Evolutionary conservation across 179 eudicot genomes (phyloP).

Genomic region (Heliamphora pulchella): DNA sequence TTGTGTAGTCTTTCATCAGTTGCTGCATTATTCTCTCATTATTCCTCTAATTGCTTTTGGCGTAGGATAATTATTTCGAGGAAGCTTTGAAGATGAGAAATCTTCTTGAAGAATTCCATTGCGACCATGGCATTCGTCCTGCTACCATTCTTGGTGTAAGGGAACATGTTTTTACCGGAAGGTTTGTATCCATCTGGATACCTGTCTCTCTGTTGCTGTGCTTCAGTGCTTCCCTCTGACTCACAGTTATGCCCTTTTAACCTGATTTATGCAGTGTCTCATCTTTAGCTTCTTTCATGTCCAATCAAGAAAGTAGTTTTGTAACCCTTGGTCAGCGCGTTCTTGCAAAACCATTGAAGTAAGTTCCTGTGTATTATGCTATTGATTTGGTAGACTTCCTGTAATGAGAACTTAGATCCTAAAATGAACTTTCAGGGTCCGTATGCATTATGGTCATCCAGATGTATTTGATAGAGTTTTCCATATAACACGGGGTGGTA

Average conservation of each 20-base stretch:
- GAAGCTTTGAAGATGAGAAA: conserved; percentile 99
- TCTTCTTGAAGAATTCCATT: conserved; percentile 86
- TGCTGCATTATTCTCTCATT: neutral
- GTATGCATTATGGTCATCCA: conserved; percentile 99
- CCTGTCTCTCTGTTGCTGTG: conserved; percentile 5
- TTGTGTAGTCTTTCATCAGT: neutral
- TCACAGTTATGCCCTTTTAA: neutral
- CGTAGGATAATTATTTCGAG: conserved; percentile 95
- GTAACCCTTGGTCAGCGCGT: conserved; percentile 99
- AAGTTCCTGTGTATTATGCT: conserved; percentile 24
- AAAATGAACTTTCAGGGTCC: conserved; percentile 51
- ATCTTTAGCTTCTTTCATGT: conserved; percentile 96
- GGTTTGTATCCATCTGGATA: conserved; percentile 35
- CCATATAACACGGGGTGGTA: conserved; percentile 97
- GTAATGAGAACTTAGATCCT: conserved; percentile 9
- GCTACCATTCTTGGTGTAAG: conserved; percentile 96
- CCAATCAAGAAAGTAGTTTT: conserved; percentile 93
- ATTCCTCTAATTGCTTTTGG: conserved; percentile 11
- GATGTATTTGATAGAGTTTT: conserved; percentile 98
- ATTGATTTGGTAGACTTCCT: neutral
- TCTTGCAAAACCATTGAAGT: conserved; percentile 94
- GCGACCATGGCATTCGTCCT: conserved; percentile 74
- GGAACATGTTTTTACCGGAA: conserved; percentile 98
- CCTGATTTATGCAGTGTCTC: conserved; percentile 71
- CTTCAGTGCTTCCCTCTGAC: neutral